These are phyloP conservation scores for Capronia americana DNA, from an alignment of 2,329 filamentous ascomycete species.

Conservation along the genomic window DNA sequence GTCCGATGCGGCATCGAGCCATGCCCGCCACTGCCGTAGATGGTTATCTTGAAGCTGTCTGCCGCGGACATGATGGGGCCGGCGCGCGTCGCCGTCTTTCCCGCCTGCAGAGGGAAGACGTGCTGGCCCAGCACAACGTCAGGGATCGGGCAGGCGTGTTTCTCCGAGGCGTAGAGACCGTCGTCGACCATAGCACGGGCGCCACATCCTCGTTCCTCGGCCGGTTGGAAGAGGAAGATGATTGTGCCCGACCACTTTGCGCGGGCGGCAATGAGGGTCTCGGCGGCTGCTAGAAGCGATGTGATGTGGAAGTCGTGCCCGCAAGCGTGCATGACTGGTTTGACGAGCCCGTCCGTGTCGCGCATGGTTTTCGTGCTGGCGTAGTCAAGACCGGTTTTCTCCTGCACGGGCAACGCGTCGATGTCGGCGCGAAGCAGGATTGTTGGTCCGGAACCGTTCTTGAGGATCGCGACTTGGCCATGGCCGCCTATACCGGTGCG, in stretches of 20 bases:
- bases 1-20: conserved; percentile 62
- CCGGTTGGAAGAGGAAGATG: conserved; percentile 70
- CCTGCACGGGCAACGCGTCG: conserved; percentile 58
- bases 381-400: conserved; percentile 57
- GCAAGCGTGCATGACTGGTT: conserved; percentile 66
- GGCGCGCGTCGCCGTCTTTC: conserved; percentile 47
- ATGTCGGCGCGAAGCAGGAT: conserved; percentile 58
- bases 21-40: conserved; percentile 66
- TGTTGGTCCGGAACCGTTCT: conserved; percentile 52
- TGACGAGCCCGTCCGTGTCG: conserved; percentile 57
- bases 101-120: conserved; percentile 56
- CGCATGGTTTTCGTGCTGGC: conserved; percentile 54
- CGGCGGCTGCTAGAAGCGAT: conserved; percentile 60
- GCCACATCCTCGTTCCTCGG: conserved; percentile 68
- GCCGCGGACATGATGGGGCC: conserved; percentile 54
- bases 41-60: conserved; percentile 58
- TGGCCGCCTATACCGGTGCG: conserved; percentile 54
- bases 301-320: conserved; percentile 68
- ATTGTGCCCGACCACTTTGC: conserved; percentile 67
- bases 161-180: conserved; percentile 56
- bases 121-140: conserved; percentile 65
- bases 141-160: conserved; percentile 54
- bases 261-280: conserved; percentile 55
- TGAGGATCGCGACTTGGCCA: conserved; percentile 52
- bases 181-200: conserved; percentile 69